Percentiles rank a stretch among this genome's conserved stretches.
Evolutionary conservation across 768 basidiomycete genomes (phyloP).

Genomic region (Auricularia sp.): DNA sequence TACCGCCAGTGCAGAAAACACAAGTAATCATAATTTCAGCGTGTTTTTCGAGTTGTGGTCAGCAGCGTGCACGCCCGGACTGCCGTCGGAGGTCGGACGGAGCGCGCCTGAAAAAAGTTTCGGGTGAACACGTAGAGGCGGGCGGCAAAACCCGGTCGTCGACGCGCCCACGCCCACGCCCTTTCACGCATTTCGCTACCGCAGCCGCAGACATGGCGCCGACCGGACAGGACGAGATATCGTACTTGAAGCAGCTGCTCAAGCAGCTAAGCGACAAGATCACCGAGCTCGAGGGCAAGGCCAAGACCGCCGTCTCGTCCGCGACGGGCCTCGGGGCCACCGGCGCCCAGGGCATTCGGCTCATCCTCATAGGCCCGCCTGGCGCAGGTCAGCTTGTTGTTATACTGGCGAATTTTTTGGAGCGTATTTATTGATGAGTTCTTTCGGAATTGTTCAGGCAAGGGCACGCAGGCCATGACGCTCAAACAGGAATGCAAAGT

Average conservation of each 20-base stretch:
- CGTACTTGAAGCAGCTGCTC: constrained; percentile 90
- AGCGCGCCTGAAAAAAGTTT: too few relatives aligned
- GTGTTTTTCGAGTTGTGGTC: too few relatives aligned
- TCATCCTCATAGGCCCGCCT: constrained; percentile 92
- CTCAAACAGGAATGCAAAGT: constrained; percentile 91
- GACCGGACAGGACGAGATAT: constrained; percentile 54
- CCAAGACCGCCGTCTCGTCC: constrained; percentile 34
- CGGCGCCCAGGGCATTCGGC: constrained; percentile 56
- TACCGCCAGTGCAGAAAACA: too few relatives aligned
- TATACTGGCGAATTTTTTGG: not conserved
- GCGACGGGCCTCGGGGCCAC: constrained; percentile 15
- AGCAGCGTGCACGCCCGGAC: too few relatives aligned
- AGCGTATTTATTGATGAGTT: not conserved
- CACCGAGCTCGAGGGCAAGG: constrained; percentile 56
- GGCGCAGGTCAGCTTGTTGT: constrained; percentile 67
- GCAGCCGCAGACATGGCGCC: constrained; percentile 9
- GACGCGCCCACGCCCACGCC: not conserved
- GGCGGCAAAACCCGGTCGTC: not conserved
- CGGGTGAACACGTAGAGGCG: too few relatives aligned
- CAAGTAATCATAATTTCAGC: too few relatives aligned
- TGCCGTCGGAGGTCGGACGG: too few relatives aligned
- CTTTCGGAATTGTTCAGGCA: constrained; percentile 43
- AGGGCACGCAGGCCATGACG: constrained; percentile 94
- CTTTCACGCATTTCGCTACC: not conserved
- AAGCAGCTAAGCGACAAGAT: constrained; percentile 89